Evolutionary conservation across 495 filamentous ascomycete species (phyloP).

Genomic region (Chaetomidium leptoderma): DNA sequence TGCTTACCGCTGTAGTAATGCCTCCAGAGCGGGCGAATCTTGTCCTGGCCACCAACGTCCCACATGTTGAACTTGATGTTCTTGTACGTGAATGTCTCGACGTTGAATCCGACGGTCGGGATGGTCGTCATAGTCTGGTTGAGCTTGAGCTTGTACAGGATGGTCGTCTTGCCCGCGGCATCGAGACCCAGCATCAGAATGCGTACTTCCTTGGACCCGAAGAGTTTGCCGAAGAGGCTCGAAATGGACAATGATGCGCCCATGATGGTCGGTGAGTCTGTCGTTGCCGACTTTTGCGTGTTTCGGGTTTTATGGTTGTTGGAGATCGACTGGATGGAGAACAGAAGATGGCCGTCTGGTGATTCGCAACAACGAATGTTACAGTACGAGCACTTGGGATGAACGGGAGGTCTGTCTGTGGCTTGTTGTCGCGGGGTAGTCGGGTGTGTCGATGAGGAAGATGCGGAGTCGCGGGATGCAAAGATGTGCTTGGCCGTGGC

Average conservation of each 20-base stretch:
- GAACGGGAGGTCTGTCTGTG: neutral
- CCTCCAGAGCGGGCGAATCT: slow-evolving; percentile 95
- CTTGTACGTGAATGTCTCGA: slow-evolving; percentile 98
- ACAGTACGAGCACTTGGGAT: neutral
- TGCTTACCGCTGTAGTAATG: slow-evolving; percentile 92
- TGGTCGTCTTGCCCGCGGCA: slow-evolving; percentile 97
- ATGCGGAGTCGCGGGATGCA: neutral
- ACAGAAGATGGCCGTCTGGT: neutral
- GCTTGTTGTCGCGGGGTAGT: neutral
- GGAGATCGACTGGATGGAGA: neutral
- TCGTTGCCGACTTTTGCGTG: slow-evolving; percentile 7
- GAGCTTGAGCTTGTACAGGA: slow-evolving; percentile 99
- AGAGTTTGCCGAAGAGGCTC: slow-evolving; percentile 75
- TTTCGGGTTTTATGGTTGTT: neutral
- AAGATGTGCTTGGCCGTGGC: neutral
- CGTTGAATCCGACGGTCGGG: slow-evolving; percentile 97
- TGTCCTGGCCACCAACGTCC: slow-evolving; percentile 99
- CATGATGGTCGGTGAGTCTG: slow-evolving; percentile 19
- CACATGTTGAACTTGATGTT: slow-evolving; percentile 99
- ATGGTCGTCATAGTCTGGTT: slow-evolving; percentile 99
- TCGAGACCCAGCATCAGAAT: slow-evolving; percentile 97
- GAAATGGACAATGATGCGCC: slow-evolving; percentile 26
- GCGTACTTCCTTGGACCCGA: slow-evolving; percentile 98
- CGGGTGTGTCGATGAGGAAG: neutral
- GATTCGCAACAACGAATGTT: neutral